Evolutionary conservation across 1,284 basidiomycete genomes (phyloP).

Genomic region (Melampsora occidentalis): DNA sequence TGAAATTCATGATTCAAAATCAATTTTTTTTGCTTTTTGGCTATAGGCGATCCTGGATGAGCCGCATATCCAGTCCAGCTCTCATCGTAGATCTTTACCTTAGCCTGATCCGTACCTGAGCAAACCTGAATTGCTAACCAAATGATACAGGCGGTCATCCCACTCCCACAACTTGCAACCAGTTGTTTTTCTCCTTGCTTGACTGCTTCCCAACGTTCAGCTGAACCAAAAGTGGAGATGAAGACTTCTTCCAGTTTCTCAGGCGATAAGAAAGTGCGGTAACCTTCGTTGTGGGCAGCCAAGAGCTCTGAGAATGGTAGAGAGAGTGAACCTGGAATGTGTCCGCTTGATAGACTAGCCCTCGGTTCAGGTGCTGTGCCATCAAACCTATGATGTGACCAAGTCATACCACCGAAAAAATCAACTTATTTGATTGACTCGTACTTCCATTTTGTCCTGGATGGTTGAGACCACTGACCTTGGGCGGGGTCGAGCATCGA

Average conservation of each 20-base stretch:
- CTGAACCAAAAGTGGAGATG: constrained; percentile 61
- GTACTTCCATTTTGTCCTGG: neutral
- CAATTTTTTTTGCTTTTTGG: neutral
- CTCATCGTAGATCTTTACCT: constrained; percentile 57
- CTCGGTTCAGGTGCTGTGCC: constrained; percentile 86
- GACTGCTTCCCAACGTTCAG: constrained; percentile 50
- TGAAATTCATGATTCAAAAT: too few relatives aligned
- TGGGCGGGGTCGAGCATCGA: constrained; percentile 51
- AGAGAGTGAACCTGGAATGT: constrained; percentile 82
- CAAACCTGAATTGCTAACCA: constrained; percentile 79
- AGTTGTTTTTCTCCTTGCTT: constrained; percentile 45
- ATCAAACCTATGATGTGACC: constrained; percentile 48
- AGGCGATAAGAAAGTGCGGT: constrained; percentile 65
- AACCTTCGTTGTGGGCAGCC: constrained; percentile 56
- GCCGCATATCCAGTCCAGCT: constrained; percentile 46
- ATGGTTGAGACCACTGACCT: constrained; percentile 22
- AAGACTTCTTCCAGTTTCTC: constrained; percentile 65
- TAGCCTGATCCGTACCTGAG: constrained; percentile 57
- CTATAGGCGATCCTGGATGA: neutral
- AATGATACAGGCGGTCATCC: constrained; percentile 92
- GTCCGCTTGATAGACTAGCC: constrained; percentile 79
- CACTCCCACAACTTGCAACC: constrained; percentile 57
- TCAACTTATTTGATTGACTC: neutral
- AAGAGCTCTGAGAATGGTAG: constrained; percentile 81
- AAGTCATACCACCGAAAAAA: neutral